Base-by-base conservation (phyloP, 805 yeast genomes). In the Hanseniaspora thailandica region DNA sequence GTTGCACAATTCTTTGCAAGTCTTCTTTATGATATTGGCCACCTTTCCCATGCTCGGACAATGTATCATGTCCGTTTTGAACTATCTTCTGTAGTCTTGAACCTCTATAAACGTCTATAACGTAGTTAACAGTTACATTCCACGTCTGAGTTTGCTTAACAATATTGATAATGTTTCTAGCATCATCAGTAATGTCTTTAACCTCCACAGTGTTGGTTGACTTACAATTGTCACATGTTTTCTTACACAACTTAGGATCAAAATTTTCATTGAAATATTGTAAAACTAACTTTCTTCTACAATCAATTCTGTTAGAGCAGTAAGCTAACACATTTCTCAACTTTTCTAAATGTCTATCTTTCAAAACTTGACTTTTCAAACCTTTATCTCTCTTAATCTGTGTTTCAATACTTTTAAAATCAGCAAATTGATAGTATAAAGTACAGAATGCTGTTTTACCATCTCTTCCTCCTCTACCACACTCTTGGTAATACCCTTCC, bases 391-490 rank as follows among this genome's bases (percentile, higher is more conserved):
- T 73, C 55, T 80, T 81, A 43, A 93, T 88, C 79, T 87, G 76
- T 17, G 80, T 72, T 65, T 84, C 88, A 44, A 93, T 68, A 28
- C 79, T 70, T 55, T 88, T 71, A 0, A 90, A 94, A 68, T 90
- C 98, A 56, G 76, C 76, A 68, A 82, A 83, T 10, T 81, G 76
- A 66, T 84, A 93, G 60, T 78, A 90, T 76, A 90, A 75, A 13
- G 87, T 76, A 68, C 97, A 93, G 55, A 81, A 82, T 1, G 95
- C 84, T 43, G 72, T 77, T 7, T 76, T 69, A 0, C 98, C 97
- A 69, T 93, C 98, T 69, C 98, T 78, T 5, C 98, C 98, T 4
- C 97, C 98, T 67, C 98, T 80, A 7, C 98, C 98, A 1, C 97
- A 89, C 65, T 93, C 98, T 67, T 93, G 98, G 62, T 93, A 93